Conservation (phyloP, 2,329 filamentous ascomycete species). For the Calonectria pauciramosa region DNA sequence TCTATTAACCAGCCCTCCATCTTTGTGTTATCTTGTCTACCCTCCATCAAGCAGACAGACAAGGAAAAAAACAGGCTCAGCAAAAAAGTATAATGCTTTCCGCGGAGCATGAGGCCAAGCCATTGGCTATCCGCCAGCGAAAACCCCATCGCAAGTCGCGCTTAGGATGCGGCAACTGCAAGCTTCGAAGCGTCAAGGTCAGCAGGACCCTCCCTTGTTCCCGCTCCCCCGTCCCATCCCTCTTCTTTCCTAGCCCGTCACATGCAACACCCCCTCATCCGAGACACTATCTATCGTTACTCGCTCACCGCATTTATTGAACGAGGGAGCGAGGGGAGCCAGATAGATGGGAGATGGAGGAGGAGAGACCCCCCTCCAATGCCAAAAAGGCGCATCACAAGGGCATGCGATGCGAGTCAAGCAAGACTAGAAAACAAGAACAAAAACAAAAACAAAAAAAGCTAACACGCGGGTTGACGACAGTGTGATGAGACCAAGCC, state of each 20-base stretch:
- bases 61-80: not conserved
- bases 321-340: not conserved
- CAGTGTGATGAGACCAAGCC: conserved; percentile 69
- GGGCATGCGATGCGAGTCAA: not conserved
- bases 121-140: conserved; percentile 43
- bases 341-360: not conserved
- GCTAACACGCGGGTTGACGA: conserved; percentile 19
- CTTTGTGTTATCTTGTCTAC: not conserved
- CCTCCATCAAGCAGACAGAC: not conserved
- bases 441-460: conserved; percentile 8
- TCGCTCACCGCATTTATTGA: not conserved
- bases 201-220: not conserved
- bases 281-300: not conserved
- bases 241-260: not conserved
- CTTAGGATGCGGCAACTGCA: conserved; percentile 69
- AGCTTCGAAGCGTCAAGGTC: conserved; percentile 67
- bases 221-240: not conserved
- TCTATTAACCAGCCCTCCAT: not conserved
- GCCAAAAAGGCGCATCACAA: not conserved
- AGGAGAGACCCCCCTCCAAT: too few relatives aligned
- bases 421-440: not conserved
- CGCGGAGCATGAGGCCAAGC: not conserved
- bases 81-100: not conserved
- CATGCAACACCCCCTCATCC: not conserved
- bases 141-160: conserved; percentile 66